Percentiles rank a stretch among this genome's conserved stretches.
Evolutionary conservation across 2,329 filamentous ascomycete species (phyloP).

Genomic region (Aspergillus awamori): DNA sequence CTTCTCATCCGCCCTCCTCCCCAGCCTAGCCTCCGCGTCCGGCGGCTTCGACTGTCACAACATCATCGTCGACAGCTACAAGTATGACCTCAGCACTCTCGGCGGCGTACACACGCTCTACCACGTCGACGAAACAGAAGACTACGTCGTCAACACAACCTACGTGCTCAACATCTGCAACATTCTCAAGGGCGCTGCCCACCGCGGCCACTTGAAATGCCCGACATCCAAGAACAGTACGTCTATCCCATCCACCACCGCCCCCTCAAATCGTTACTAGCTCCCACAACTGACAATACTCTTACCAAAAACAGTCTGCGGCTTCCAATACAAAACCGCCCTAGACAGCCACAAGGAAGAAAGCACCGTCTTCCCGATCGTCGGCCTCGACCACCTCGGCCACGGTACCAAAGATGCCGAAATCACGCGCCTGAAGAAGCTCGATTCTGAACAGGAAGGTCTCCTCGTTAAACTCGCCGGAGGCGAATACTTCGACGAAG

Average conservation of each 20-base stretch:
- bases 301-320: conserved; percentile 66
- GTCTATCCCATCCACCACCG: conserved; percentile 9
- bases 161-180: conserved; percentile 43
- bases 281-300: neutral
- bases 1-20: conserved; percentile 27
- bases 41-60: conserved; percentile 43
- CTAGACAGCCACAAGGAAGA: conserved; percentile 54
- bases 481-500: conserved; percentile 52
- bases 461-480: conserved; percentile 69
- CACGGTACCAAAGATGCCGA: conserved; percentile 59
- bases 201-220: conserved; percentile 32
- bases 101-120: conserved; percentile 42
- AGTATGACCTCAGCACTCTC: conserved; percentile 44
- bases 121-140: conserved; percentile 32
- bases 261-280: neutral
- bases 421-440: conserved; percentile 66
- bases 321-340: conserved; percentile 62
- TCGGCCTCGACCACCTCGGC: conserved; percentile 66
- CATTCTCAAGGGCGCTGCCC: conserved; percentile 32
- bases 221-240: conserved; percentile 41
- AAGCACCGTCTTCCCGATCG: conserved; percentile 69
- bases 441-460: conserved; percentile 71
- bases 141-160: conserved; percentile 37
- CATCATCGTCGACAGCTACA: conserved; percentile 39
- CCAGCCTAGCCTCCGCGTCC: conserved; percentile 33